phyloP scores from a whole-genome alignment of 495 filamentous ascomycete species.

The Hyaloscypha bicolor region DNA sequence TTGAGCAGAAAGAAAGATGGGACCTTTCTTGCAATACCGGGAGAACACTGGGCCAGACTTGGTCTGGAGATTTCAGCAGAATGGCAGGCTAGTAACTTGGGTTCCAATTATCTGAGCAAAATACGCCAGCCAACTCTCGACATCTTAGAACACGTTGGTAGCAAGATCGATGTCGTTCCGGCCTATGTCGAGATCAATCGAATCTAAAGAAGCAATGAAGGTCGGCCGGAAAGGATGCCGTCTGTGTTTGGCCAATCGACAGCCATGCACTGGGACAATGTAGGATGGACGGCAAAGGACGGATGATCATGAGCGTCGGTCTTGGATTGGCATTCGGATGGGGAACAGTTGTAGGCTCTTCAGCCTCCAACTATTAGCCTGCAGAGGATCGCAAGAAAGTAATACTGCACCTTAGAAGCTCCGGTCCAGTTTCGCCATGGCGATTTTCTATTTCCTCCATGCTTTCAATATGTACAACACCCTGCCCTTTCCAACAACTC shows the following conservation, averaged over 20 bases:
- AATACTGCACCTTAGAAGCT: background rate
- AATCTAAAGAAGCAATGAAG: background rate
- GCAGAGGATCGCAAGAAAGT: background rate
- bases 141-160: background rate
- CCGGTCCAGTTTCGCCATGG: background rate
- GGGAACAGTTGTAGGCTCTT: background rate
- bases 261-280: too few relatives aligned
- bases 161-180: background rate
- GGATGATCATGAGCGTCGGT: background rate
- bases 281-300: background rate
- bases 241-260: too few relatives aligned
- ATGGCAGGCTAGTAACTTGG: too few relatives aligned
- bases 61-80: background rate
- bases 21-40: background rate
- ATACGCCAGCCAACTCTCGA: background rate
- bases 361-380: background rate
- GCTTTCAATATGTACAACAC: conserved; percentile 25
- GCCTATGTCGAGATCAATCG: background rate
- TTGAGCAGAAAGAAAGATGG: background rate
- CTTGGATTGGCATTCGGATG: background rate
- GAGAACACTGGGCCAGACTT: background rate
- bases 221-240: too few relatives aligned
- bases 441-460: background rate
- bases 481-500: background rate
- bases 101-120: background rate